phyloP scores from a whole-genome alignment of 129 eudicot species.

The Arctium lappa region DNA sequence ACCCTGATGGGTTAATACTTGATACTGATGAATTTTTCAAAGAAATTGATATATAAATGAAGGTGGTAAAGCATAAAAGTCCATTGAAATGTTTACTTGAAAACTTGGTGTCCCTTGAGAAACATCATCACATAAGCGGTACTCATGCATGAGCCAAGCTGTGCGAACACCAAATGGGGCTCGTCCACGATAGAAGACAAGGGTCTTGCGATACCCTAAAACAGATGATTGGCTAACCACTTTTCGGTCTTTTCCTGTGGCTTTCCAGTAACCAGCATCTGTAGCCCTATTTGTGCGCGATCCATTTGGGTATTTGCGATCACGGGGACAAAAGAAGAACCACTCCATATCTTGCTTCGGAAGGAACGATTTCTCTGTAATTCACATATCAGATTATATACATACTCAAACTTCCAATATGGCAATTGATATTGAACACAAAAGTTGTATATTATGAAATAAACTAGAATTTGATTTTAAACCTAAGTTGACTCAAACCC shows the following conservation, averaged over 20 bases:
- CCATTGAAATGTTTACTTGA: conserved; percentile 32
- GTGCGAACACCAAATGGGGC: conserved; percentile 82
- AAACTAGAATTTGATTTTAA: not conserved
- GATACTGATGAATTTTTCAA: no score
- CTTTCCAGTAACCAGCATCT: conserved; percentile 81
- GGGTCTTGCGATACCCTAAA: conserved; percentile 70
- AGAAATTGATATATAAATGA: not conserved
- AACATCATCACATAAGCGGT: conserved; percentile 65
- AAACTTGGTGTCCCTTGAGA: conserved; percentile 47
- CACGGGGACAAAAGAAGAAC: conserved; percentile 85
- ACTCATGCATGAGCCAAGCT: conserved; percentile 90
- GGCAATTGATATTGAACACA: not conserved
- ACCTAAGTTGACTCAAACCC: not conserved
- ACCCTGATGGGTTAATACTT: not conserved
- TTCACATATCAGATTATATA: conserved; percentile 1
- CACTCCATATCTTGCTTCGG: conserved; percentile 84
- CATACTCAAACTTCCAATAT: not conserved
- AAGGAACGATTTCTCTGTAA: conserved; percentile 77
- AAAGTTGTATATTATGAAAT: conserved; percentile 7
- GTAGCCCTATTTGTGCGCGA: conserved; percentile 88
- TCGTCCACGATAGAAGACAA: conserved; percentile 77
- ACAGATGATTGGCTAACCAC: conserved; percentile 57
- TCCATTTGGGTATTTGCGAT: conserved; percentile 83
- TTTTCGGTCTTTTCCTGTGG: conserved; percentile 85
- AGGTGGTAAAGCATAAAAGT: not conserved